Base-by-base conservation (phyloP, 1,284 basidiomycete species). In the Moesziomyces parantarcticus region DNA sequence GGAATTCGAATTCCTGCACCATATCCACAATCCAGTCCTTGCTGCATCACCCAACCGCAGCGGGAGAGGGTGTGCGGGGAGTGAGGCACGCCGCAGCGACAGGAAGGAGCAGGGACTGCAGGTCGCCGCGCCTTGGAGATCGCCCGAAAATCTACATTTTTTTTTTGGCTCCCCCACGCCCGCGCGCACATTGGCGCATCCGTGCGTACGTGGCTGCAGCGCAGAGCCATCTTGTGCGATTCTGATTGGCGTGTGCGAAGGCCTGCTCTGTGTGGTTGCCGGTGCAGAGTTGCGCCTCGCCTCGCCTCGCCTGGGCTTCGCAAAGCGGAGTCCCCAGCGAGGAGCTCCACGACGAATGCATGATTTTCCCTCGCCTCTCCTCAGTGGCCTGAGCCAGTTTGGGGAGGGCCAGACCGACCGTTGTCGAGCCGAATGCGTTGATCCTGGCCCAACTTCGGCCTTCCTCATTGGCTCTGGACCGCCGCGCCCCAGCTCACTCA, bases 301-400 rank as follows among this genome's bases (percentile, higher is more conserved):
- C 16, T 14, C 34, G 34, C 41, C 25, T 42, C 29, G 32, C 20
- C 34, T 23, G 21, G 25, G 9, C 23, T 44, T 48, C 49, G 47
- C 39, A 41, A 50, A 58, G 62, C 62, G 62, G 62, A 65, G 62
- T 55, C 62, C 59, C 56, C 56, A 32, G 23, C 14, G 10, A 23
- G 9, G 40, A 25, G 34, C 34, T 36, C 34, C 34, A 36, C 34
- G 16, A 36, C 34, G 34, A 11, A 36, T 36, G 34, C 34, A 36
- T 36, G 34, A 36, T 36, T 36, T 36, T 36, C 34, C n/a, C 34
- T 36, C 34, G 34, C 29, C n/a, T 29, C 29, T 29, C 29, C 29
- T 26, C 26, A 26, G 6, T 26, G 26, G 26, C 26, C 26, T 26
- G 3, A 26, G 9, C 6, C 26, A 26, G 26, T 9, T 9, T 26